Percentiles rank a stretch among this genome's conserved stretches.
Evolutionary conservation across 306 rosid genomes (phyloP).

Genomic region (Vicia faba): DNA sequence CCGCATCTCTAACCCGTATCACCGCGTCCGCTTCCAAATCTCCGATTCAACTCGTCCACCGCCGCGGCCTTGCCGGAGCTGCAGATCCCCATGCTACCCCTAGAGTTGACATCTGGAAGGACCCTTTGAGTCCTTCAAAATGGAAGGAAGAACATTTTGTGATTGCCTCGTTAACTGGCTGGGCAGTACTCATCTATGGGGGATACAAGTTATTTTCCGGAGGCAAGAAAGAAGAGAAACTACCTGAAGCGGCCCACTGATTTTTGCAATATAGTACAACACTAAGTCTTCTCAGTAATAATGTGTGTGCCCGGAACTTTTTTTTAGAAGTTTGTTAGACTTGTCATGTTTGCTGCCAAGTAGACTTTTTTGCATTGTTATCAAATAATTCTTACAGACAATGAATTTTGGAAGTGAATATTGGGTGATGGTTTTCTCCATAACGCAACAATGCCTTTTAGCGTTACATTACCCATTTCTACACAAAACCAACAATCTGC

Average conservation of each 20-base stretch:
- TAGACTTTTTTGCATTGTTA: constrained; percentile 41
- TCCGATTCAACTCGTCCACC: constrained; percentile 57
- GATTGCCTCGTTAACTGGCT: constrained; percentile 72
- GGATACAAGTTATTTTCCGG: constrained; percentile 65
- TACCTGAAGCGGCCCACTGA: constrained; percentile 60
- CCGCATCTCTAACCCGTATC: constrained; percentile 57
- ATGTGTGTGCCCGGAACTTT: constrained; percentile 48
- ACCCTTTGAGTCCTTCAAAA: constrained; percentile 87
- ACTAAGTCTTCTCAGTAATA: constrained; percentile 49
- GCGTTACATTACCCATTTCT: constrained; percentile 30
- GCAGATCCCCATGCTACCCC: constrained; percentile 91
- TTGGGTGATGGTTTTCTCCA: constrained; percentile 37
- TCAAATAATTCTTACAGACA: constrained; percentile 41
- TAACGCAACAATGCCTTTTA: constrained; percentile 17
- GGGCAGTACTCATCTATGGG: constrained; percentile 71
- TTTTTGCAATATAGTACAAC: constrained; percentile 36
- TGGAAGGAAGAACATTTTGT: constrained; percentile 99
- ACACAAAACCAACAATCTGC: too few relatives aligned
- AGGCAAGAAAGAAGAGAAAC: constrained; percentile 84
- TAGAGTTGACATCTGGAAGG: constrained; percentile 72
- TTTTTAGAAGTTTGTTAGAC: constrained; percentile 38
- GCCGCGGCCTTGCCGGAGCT: constrained; percentile 87
- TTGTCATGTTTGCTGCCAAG: constrained; percentile 43
- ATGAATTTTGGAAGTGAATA: too few relatives aligned
- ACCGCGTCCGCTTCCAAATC: constrained; percentile 53